These are phyloP conservation scores for Xerocomus cyaneibrunnescens DNA, from an alignment of 1,284 basidiomycete genomes.

Conservation along the genomic window DNA sequence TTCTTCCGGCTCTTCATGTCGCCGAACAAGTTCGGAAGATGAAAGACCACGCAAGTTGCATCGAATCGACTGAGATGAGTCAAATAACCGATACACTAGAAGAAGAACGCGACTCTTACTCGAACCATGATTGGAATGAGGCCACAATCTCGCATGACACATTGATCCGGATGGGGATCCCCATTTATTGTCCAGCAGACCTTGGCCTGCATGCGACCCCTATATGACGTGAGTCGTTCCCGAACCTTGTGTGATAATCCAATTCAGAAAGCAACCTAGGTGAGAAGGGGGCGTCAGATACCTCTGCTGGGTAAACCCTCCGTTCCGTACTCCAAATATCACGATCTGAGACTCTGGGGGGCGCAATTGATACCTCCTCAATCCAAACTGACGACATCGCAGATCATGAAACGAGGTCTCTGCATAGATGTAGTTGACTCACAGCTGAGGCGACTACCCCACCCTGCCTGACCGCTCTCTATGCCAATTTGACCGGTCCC, in stretches of 20 bases:
- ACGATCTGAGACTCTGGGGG: conserved; percentile 87
- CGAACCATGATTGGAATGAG: conserved; percentile 96
- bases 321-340: conserved; percentile 76
- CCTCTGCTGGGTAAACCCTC: conserved; percentile 88
- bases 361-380: conserved; percentile 80
- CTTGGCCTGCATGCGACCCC: conserved; percentile 88
- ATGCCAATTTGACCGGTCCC: conserved; percentile 55
- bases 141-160: conserved; percentile 86
- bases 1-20: conserved; percentile 97
- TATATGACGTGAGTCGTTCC: conserved; percentile 90
- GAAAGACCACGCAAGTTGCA: conserved; percentile 90
- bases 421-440: conserved; percentile 38
- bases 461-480: conserved; percentile 56
- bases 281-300: conserved; percentile 34
- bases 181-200: conserved; percentile 80
- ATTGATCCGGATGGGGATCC: conserved; percentile 68
- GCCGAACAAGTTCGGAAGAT: conserved; percentile 83
- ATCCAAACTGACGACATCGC: conserved; percentile 72
- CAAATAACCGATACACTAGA: not conserved
- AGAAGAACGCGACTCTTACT: conserved; percentile 50
- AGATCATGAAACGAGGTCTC: conserved; percentile 15
- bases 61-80: conserved; percentile 72
- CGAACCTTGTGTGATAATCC: conserved; percentile 62
- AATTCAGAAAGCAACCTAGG: conserved; percentile 7
- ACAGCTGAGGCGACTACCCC: conserved; percentile 84